Base-by-base conservation (phyloP, 805 yeast species). In the Candida lessepsii region DNA sequence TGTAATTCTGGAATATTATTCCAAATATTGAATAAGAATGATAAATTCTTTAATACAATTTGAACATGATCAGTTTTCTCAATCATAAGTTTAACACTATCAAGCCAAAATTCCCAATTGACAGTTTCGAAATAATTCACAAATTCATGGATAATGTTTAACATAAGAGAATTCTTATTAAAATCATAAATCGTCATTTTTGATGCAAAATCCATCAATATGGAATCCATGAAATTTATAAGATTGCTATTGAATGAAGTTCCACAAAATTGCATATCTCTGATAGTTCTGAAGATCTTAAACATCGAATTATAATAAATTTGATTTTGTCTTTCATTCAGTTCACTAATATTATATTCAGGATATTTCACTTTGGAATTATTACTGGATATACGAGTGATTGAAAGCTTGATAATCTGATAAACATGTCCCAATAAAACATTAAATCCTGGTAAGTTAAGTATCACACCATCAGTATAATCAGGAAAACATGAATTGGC, bases 51-150 rank as follows among this genome's bases (percentile, higher is more conserved):
- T 15, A 83, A 63, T 45, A 84, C 79, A 16, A 75, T 72, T 47
- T 78, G 81, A 48, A 79, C 69, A 56, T 77, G 85, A 32, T 77
- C 79, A 6, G 87, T 77, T 29, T 60, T 54, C 6, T 65, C 53
- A n/a, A 86, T 57, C 81, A 86, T 75, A 41, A 76, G 65, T 43
- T 75, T 61, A 10, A 69, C 58, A 11, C 84, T 81, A 39, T 71
- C 67, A 5, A 83, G 57, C 96, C 96, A 87, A 53, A 88, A 86
- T 37, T 67, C 64, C 93, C 95, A 87, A 61, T 83, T 76, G 17
- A 86, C 60, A 35, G 49, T 47, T 9, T 42, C 52, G 39, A 62
- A 59, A 43, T 67, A 64, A 44, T 60, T 61, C 23, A 62, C 52
- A 41, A 58, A 67, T 43, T 72, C 77, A 40, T 61, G 60, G 11